Evolutionary conservation across 2,329 filamentous ascomycete genomes (phyloP).

Genomic region (Monilinia fructicola): DNA sequence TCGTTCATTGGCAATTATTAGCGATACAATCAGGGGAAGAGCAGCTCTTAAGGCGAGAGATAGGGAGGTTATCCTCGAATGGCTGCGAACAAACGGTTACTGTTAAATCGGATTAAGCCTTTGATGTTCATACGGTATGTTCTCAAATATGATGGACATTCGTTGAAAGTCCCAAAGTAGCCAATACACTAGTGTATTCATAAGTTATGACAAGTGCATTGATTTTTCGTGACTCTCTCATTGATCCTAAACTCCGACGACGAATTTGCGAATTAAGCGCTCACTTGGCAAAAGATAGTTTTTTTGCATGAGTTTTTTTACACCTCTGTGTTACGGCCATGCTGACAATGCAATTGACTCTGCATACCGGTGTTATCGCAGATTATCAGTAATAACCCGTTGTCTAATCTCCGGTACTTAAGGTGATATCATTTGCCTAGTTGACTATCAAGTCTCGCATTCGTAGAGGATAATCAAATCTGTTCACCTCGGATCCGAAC

Average conservation of each 20-base stretch:
- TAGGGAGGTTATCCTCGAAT: slow-evolving; percentile 69
- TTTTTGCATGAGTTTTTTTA: not conserved
- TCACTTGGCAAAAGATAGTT: not conserved
- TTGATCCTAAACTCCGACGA: not conserved
- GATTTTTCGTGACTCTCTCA: not conserved
- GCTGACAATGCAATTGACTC: not conserved
- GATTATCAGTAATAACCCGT: not conserved
- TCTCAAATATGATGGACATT: not conserved
- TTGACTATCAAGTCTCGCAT: not conserved
- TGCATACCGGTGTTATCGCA: not conserved
- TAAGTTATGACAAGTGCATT: not conserved
- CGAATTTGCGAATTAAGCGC: not conserved
- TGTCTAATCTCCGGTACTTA: not conserved
- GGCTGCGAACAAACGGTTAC: slow-evolving; percentile 67
- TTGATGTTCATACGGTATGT: not conserved
- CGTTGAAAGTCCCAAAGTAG: not conserved
- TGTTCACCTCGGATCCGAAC: not conserved
- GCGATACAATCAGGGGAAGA: slow-evolving; percentile 81
- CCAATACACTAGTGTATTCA: not conserved
- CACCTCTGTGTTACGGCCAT: not conserved
- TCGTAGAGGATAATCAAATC: not conserved
- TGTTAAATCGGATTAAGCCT: not conserved
- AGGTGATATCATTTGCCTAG: not conserved
- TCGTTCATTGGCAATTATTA: slow-evolving; percentile 79
- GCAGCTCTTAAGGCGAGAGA: slow-evolving; percentile 82